Evolutionary conservation across 805 yeast genomes (phyloP).

Genomic region (Metschnikowia bowlesiae): DNA sequence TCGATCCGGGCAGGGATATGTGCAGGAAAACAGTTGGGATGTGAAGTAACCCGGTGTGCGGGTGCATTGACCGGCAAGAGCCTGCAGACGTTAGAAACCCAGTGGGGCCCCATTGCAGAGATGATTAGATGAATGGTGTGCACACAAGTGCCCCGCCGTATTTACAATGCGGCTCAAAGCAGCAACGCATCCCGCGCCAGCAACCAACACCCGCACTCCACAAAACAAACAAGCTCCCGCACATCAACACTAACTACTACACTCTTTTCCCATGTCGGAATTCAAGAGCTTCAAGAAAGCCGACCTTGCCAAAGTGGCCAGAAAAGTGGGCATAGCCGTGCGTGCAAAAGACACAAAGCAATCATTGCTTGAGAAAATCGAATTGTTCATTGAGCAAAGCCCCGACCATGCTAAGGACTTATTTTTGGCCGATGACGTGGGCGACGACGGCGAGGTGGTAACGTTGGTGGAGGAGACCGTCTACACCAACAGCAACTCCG

Average conservation of each 20-base stretch:
- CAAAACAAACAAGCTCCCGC: slow-evolving; percentile 15
- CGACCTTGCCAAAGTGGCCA: slow-evolving; percentile 34
- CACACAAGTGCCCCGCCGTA: not conserved
- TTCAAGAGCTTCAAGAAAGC: slow-evolving; percentile 36
- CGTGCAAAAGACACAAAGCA: slow-evolving; percentile 40
- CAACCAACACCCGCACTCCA: slow-evolving; percentile 3
- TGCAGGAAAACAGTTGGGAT: no score
- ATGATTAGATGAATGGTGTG: not conserved
- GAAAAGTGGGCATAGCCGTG: slow-evolving; percentile 31
- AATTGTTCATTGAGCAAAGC: slow-evolving; percentile 23
- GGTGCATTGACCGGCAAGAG: no score
- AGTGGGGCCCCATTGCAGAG: no score
- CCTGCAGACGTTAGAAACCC: no score
- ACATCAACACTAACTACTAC: not conserved
- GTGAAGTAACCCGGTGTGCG: no score
- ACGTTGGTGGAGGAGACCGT: slow-evolving; percentile 31
- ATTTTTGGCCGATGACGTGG: slow-evolving; percentile 19
- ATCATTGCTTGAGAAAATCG: slow-evolving; percentile 36
- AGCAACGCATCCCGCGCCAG: slow-evolving; percentile 3
- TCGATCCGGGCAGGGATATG: no score
- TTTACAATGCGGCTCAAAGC: not conserved
- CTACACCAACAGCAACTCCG: slow-evolving; percentile 19
- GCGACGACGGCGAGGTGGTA: slow-evolving; percentile 32
- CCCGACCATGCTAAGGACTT: slow-evolving; percentile 24
- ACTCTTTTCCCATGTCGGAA: slow-evolving; percentile 26